A percentile compares a stretch with the other conserved stretches of the same genome.
These are phyloP conservation scores for Boletus rufocinnamomeus DNA, from an alignment of 768 basidiomycete species.

Conservation along the genomic window DNA sequence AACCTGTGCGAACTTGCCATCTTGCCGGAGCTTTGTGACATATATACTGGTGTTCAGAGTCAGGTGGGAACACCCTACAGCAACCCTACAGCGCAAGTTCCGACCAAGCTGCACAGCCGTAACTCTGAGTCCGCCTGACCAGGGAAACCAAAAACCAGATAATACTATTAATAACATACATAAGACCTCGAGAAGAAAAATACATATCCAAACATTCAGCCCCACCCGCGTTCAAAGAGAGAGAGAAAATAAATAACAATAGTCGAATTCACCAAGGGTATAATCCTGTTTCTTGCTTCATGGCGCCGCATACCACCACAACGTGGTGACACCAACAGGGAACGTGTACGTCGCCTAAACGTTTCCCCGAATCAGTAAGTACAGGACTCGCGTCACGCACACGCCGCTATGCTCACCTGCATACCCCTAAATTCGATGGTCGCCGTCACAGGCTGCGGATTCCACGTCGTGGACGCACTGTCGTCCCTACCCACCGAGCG, in stretches of 20 bases:
- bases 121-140: too few relatives aligned
- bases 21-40: too few relatives aligned
- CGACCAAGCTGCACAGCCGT: not conserved
- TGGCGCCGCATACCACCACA: slow-evolving; percentile 49
- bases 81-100: too few relatives aligned
- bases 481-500: slow-evolving; percentile 43
- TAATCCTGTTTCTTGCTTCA: slow-evolving; percentile 6
- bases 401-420: slow-evolving; percentile 45
- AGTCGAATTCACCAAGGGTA: not conserved
- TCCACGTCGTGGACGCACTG: slow-evolving; percentile 49
- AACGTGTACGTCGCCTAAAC: slow-evolving; percentile 68
- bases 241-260: not conserved
- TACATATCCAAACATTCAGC: not conserved
- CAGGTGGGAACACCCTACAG: too few relatives aligned
- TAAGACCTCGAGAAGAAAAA: not conserved
- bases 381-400: not conserved
- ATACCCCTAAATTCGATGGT: slow-evolving; percentile 66
- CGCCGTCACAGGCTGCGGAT: slow-evolving; percentile 52
- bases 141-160: too few relatives aligned
- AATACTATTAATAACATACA: not conserved
- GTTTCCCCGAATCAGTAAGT: slow-evolving; percentile 1
- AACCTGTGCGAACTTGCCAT: too few relatives aligned
- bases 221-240: not conserved
- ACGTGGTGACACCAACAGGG: slow-evolving; percentile 69
- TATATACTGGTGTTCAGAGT: too few relatives aligned